Evolutionary conservation across 306 rosid genomes (phyloP).

Genomic region (Albizia julibrissin): DNA sequence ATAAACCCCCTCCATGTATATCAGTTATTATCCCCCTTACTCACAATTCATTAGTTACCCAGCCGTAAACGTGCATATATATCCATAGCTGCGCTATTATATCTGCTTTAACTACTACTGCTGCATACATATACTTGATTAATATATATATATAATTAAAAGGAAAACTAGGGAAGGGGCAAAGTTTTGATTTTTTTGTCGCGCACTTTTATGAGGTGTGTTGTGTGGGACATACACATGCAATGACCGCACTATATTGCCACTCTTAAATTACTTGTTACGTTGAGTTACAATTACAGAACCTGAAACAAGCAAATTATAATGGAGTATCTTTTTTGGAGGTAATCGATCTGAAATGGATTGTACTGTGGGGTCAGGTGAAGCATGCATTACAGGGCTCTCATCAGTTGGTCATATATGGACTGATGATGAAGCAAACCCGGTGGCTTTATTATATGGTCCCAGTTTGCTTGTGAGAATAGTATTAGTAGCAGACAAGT

Average conservation of each 20-base stretch:
- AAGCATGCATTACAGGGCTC: conserved; percentile 44
- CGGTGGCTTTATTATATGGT: conserved; percentile 50
- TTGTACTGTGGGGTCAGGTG: conserved; percentile 76
- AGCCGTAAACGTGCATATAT: neutral
- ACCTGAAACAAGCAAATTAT: neutral
- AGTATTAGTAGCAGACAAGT: conserved; percentile 20
- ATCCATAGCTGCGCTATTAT: neutral
- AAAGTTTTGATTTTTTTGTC: neutral
- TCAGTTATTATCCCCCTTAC: neutral
- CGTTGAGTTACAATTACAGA: neutral
- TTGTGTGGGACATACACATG: neutral
- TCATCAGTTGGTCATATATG: conserved; percentile 37
- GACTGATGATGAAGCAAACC: conserved; percentile 56
- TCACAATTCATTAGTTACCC: neutral
- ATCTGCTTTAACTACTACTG: neutral
- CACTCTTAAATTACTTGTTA: neutral
- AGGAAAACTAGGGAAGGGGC: neutral
- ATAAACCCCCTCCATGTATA: neutral
- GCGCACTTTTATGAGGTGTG: conserved; percentile 8
- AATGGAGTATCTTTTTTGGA: neutral
- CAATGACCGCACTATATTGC: neutral
- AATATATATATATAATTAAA: no score
- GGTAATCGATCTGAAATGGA: neutral
- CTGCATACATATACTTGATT: neutral
- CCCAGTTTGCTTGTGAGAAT: conserved; percentile 29